phyloP scores from a whole-genome alignment of 2,329 filamentous ascomycete species.

The Alternaria sp. region DNA sequence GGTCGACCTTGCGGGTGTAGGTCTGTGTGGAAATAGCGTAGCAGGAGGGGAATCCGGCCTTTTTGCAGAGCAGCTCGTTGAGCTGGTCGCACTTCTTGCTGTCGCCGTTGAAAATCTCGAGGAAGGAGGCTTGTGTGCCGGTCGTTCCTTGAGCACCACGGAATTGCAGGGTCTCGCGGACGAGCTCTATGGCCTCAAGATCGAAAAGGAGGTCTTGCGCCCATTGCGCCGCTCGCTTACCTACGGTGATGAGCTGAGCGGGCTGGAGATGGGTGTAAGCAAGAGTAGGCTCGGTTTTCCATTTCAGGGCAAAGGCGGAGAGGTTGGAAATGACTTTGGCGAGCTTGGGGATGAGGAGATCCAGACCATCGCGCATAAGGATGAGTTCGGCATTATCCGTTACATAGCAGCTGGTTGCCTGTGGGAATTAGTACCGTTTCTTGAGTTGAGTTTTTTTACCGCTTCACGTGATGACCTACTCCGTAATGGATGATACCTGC shows the following conservation, averaged over 20 bases:
- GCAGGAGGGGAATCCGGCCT: slow-evolving; percentile 69
- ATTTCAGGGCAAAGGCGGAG: slow-evolving; percentile 73
- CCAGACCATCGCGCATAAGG: slow-evolving; percentile 76
- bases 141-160: slow-evolving; percentile 67
- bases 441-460: not conserved
- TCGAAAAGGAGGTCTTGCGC: slow-evolving; percentile 80
- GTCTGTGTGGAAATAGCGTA: slow-evolving; percentile 77
- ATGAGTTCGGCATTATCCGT: slow-evolving; percentile 58
- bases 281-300: slow-evolving; percentile 76
- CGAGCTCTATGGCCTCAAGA: slow-evolving; percentile 75
- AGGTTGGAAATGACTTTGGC: slow-evolving; percentile 82
- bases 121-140: slow-evolving; percentile 69
- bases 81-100: slow-evolving; percentile 68
- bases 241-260: slow-evolving; percentile 71
- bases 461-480: slow-evolving; percentile 54
- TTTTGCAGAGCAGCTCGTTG: slow-evolving; percentile 70
- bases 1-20: slow-evolving; percentile 83
- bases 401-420: slow-evolving; percentile 41
- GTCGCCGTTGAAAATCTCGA: slow-evolving; percentile 72
- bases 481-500: slow-evolving; percentile 82
- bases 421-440: slow-evolving; percentile 67
- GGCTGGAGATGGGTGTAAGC: slow-evolving; percentile 80
- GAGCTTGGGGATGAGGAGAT: slow-evolving; percentile 79
- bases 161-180: slow-evolving; percentile 74
- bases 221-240: slow-evolving; percentile 76